Conservation (phyloP, 495 filamentous ascomycete species). For the Terfezia claveryi region DNA sequence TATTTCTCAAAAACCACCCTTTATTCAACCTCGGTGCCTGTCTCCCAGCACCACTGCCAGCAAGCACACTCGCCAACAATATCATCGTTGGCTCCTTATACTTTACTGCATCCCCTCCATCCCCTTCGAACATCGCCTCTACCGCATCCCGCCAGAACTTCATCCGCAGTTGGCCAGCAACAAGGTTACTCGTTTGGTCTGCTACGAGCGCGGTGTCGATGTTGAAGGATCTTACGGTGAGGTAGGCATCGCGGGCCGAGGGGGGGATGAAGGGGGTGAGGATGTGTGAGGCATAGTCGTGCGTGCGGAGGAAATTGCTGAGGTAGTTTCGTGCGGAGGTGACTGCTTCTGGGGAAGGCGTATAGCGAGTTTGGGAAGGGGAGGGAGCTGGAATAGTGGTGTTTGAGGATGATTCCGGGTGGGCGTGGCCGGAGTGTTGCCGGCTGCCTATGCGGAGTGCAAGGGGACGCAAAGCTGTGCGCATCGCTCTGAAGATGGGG, state of each 20-base stretch:
- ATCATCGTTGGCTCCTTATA: no score
- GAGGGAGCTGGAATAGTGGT: not conserved
- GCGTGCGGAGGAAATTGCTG: slow-evolving; percentile 30
- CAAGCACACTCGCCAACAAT: no score
- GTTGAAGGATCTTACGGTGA: slow-evolving; percentile 81
- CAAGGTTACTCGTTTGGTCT: slow-evolving; percentile 60
- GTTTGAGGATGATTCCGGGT: not conserved
- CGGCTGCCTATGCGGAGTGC: no score
- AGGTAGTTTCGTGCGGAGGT: not conserved
- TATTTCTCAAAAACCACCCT: no score
- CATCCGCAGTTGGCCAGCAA: slow-evolving; percentile 65
- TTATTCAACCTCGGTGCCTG: no score
- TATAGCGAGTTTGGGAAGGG: not conserved
- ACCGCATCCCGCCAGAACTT: slow-evolving; percentile 87
- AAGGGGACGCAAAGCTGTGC: no score
- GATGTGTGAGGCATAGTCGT: slow-evolving; percentile 72
- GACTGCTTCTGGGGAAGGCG: not conserved
- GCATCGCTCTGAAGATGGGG: no score
- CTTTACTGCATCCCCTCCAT: no score
- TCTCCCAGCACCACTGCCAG: no score
- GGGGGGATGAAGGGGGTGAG: slow-evolving; percentile 63
- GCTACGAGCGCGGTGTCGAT: slow-evolving; percentile 71
- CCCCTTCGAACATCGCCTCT: slow-evolving; percentile 5
- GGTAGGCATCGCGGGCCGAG: slow-evolving; percentile 50
- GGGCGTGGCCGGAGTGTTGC: not conserved